A percentile compares a stretch with the other conserved stretches of the same genome.
These are phyloP conservation scores for Pseudognaphalium luteoalbum DNA, from an alignment of 129 eudicot species.

Conservation along the genomic window DNA sequence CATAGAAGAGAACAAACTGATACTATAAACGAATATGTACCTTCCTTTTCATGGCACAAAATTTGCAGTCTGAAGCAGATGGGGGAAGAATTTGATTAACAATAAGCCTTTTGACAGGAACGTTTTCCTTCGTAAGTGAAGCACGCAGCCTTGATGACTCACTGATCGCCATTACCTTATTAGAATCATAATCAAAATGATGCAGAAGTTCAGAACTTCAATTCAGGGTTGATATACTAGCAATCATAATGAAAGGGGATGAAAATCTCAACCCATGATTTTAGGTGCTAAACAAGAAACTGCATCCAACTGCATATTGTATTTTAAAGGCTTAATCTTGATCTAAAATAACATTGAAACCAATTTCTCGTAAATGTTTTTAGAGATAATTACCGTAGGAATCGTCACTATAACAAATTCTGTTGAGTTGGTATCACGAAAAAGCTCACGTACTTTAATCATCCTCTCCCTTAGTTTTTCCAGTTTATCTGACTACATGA, in stretches of 20 bases:
- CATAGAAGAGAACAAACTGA: not conserved
- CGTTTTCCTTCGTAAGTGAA: conserved; percentile 81
- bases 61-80: conserved; percentile 95
- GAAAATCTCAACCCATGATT: not conserved
- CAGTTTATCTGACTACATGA: conserved; percentile 66
- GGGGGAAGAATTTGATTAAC: conserved; percentile 95
- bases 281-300: not conserved
- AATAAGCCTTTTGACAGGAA: conserved; percentile 92
- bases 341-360: not conserved
- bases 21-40: conserved; percentile 32
- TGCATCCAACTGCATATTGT: not conserved
- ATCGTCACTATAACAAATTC: conserved; percentile 95
- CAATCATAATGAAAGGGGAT: not conserved
- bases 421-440: conserved; percentile 80
- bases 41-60: conserved; percentile 96
- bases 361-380: not conserved
- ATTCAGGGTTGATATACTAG: not conserved
- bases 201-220: conserved; percentile 5
- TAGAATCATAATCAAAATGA: conserved; percentile 9
- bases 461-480: conserved; percentile 81
- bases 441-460: conserved; percentile 94
- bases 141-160: conserved; percentile 90
- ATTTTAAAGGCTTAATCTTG: not conserved
- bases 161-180: conserved; percentile 83
- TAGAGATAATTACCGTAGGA: conserved; percentile 70